Base-by-base conservation (phyloP, 139 green algal genomes). In the Auxenochlorella protothecoides region DNA sequence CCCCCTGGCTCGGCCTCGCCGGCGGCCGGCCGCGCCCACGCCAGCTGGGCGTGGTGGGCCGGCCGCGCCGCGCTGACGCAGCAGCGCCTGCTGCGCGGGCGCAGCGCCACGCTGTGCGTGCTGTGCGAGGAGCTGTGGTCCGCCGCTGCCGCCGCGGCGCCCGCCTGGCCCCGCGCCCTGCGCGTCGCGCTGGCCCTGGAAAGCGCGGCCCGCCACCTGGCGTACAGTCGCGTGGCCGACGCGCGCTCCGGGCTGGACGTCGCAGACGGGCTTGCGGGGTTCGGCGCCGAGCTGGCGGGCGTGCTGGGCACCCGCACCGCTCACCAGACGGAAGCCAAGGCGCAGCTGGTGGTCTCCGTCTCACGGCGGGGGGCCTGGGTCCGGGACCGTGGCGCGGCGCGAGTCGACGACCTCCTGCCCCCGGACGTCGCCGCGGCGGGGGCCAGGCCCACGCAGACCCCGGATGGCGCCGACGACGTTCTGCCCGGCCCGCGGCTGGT, bases 281-380 rank as follows among this genome's bases (percentile, higher is more conserved):
- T 44, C 44, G n/a, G 13, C 14, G 68, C 73, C 57, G 67, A 66
- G 65, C 51, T 69, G 10, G 66, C 78, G 75, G 91, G 91, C 8
- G 88, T 83, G 13, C 77, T 97, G 77, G 92, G 92, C 16, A 78
- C 81, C 61, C 83, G 92, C 60, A 97, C 92, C 7, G 85, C 83
- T 53, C 91, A 97, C 79, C 92, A 97, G 78, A 9, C 81, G 54
- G 90, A 96, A 64, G 70, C 89, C 54, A 92, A 92, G 77, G 89
- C 88, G 55, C 89, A 96, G 82, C 81, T 95, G 65, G 76, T 95
- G 56, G 74, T 88, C 8, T 12, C n/a, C 54, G 68, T 83, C 65
- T 71, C 14, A 66, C 65, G 52, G 65, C 57, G 59, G 66, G 64
- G 52, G 59, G 5, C 9, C 59, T 72, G 65, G 27, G 27, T 44